phyloP scores from a whole-genome alignment of 1,284 basidiomycete species.

The Sanghuangporus baumii region DNA sequence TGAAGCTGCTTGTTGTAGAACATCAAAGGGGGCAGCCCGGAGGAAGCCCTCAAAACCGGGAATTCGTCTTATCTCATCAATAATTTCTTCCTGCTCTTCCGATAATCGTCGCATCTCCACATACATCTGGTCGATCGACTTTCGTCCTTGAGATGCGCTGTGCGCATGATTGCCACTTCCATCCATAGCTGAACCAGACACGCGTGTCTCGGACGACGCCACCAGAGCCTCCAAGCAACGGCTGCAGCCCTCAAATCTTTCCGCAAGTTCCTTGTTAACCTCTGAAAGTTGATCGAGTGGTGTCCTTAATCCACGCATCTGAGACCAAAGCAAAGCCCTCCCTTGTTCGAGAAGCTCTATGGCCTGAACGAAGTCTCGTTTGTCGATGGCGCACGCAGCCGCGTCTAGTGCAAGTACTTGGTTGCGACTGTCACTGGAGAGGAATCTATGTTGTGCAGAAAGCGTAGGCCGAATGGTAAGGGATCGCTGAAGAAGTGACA shows the following conservation, averaged over 20 bases:
- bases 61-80: constrained; percentile 10
- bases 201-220: background rate
- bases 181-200: background rate
- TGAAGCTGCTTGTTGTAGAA: constrained; percentile 14
- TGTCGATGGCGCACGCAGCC: background rate
- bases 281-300: background rate
- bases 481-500: background rate
- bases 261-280: background rate
- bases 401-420: background rate
- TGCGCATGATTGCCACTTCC: background rate
- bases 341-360: constrained; percentile 6
- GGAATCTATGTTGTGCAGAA: background rate
- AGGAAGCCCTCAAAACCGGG: constrained; percentile 12
- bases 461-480: background rate
- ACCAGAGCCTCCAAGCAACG: background rate
- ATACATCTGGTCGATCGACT: background rate
- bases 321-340: constrained; percentile 2
- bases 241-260: background rate
- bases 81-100: constrained; percentile 2
- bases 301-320: background rate
- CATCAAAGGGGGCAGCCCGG: background rate
- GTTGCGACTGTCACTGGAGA: background rate
- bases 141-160: background rate
- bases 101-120: background rate
- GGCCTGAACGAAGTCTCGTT: background rate